These are phyloP conservation scores for Alternaria sp. DNA, from an alignment of 2,329 filamentous ascomycete species.

Conservation along the genomic window DNA sequence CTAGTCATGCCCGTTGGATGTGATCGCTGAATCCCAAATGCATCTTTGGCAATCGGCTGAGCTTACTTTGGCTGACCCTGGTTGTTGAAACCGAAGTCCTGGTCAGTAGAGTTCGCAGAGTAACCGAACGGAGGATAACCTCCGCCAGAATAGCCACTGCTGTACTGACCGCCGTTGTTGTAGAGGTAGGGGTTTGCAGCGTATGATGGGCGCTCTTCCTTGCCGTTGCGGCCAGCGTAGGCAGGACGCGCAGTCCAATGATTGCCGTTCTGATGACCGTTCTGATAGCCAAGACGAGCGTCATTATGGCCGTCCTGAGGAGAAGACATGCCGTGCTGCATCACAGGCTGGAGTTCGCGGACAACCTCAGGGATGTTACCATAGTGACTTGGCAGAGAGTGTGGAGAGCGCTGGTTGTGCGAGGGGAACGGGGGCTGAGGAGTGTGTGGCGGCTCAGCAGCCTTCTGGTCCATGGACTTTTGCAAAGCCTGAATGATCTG, in stretches of 20 bases:
- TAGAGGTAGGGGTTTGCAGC: slow-evolving; percentile 31
- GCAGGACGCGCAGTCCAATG: slow-evolving; percentile 20
- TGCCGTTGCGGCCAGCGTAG: slow-evolving; percentile 26
- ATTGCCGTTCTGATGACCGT: slow-evolving; percentile 15
- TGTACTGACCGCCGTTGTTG: slow-evolving; percentile 19
- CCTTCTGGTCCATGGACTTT: slow-evolving; percentile 28
- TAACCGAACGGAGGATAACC: slow-evolving; percentile 24
- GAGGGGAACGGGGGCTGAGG: slow-evolving; percentile 3
- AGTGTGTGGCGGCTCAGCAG: slow-evolving; percentile 13
- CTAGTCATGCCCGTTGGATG: background rate
- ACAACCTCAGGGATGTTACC: slow-evolving; percentile 14
- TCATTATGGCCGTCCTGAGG: slow-evolving; percentile 24
- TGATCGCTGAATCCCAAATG: background rate
- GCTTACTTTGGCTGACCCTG: slow-evolving; percentile 21
- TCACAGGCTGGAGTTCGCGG: background rate
- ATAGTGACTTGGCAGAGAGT: slow-evolving; percentile 27
- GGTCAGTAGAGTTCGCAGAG: slow-evolving; percentile 20
- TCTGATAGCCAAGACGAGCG: slow-evolving; percentile 19
- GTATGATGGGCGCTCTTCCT: slow-evolving; percentile 29
- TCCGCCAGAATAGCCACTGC: slow-evolving; percentile 20
- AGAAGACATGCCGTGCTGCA: slow-evolving; percentile 4
- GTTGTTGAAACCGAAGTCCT: slow-evolving; percentile 23
- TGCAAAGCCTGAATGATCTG: slow-evolving; percentile 33
- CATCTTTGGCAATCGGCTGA: background rate
- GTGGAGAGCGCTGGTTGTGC: slow-evolving; percentile 32